phyloP scores from a whole-genome alignment of 192 early-diverging fungal genomes.

The Backusella luteola region DNA sequence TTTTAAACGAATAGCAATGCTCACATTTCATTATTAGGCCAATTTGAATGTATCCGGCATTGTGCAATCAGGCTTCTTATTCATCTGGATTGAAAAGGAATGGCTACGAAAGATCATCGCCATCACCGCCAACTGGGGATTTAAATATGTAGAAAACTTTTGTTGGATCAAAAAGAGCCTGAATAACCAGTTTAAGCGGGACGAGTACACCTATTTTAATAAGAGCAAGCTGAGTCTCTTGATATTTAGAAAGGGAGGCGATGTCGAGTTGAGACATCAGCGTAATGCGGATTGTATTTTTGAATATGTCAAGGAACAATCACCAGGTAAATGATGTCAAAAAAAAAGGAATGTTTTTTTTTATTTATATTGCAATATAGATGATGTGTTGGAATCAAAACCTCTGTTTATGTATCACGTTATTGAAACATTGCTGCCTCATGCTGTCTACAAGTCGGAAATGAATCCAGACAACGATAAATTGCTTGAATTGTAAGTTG shows the following conservation, averaged over 20 bases:
- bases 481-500: constrained; percentile 79
- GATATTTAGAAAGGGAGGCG: constrained; percentile 90
- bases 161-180: constrained; percentile 87
- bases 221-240: constrained; percentile 85
- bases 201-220: constrained; percentile 74
- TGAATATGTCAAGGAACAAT: constrained; percentile 84
- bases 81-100: constrained; percentile 96
- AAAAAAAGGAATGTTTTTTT: neutral
- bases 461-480: constrained; percentile 60
- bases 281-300: constrained; percentile 93
- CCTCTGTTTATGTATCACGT: constrained; percentile 82
- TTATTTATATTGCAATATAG: constrained; percentile 19
- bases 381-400: constrained; percentile 68
- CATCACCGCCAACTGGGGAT: constrained; percentile 75
- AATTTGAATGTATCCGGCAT: constrained; percentile 57
- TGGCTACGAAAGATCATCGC: constrained; percentile 76
- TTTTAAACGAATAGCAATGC: too few species aligned
- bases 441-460: constrained; percentile 60
- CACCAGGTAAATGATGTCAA: constrained; percentile 15
- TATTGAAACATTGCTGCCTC: constrained; percentile 89
- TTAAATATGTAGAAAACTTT: constrained; percentile 95
- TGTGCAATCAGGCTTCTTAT: constrained; percentile 81
- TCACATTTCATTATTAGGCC: constrained; percentile 15
- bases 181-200: constrained; percentile 77
- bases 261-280: constrained; percentile 90